Base-by-base conservation (phyloP, 2,329 filamentous ascomycete genomes). In the Fusarium incarnatum region DNA sequence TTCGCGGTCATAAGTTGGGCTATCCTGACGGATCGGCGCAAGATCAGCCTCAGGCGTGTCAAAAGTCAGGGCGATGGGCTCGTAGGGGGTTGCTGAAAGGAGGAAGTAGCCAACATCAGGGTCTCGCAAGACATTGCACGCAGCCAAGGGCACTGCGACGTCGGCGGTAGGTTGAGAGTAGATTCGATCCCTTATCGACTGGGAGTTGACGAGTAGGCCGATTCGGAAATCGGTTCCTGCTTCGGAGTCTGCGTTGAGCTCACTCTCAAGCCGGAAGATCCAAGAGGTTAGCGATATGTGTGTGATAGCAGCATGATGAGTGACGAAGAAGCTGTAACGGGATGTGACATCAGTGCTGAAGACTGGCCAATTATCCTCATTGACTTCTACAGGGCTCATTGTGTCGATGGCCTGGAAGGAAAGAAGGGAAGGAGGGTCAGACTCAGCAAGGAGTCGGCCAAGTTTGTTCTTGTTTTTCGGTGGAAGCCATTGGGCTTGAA, bases 401-500 rank as follows among this genome's bases (percentile, higher is more conserved):
- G 87, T 88, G 68, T 91, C 89, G 56, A 91, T 82, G 30, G 87
- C 87, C 72, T 91, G 88, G 75, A 90, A 90, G 0, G 87, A 87
- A 27, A 90, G 79, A 12, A 91, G 80, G 1, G 84, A 82, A 4
- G 86, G 86, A 4, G 82, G 75, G 1, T 82, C 80, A 3, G 77
- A 70, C 15, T 80, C 77, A 3, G 79, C 79, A 20, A 79, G 68
- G 13, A 83, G 75, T 13, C 81, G 79, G n/a, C 79, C 78, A 40
- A 81, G 65, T 71, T 81, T 86, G 2, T 82, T 83, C 72, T 85
- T 89, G 72, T 81, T 83, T 60, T 84, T 86, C 9, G 87, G 86
- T 2, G 87, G 87, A 22, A 91, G 79, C 89, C 89, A 91, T 74
- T 90, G 86, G n/a, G 89, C 89, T 75, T 91, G 86, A 18, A 90